These are phyloP conservation scores for Fusarium paranaense DNA, from an alignment of 2,329 filamentous ascomycete species.

Conservation along the genomic window DNA sequence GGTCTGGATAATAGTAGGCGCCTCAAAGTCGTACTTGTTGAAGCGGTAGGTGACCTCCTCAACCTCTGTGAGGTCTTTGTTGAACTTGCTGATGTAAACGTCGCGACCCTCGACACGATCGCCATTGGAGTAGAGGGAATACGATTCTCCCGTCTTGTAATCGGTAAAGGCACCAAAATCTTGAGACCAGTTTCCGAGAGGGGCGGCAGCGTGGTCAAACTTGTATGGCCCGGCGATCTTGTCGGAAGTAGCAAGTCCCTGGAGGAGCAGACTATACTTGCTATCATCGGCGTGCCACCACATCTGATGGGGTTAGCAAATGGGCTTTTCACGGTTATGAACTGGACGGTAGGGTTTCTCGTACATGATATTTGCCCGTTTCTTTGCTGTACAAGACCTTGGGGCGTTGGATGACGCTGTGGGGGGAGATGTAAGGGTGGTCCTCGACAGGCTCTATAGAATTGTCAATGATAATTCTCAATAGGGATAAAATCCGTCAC, in stretches of 20 bases:
- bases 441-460: conserved; percentile 61
- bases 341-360: background rate
- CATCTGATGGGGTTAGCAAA: conserved; percentile 53
- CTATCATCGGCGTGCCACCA: conserved; percentile 72
- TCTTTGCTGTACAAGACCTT: conserved; percentile 70
- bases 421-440: conserved; percentile 65
- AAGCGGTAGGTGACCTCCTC: conserved; percentile 66
- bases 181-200: conserved; percentile 72
- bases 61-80: conserved; percentile 62
- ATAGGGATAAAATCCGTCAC: conserved; percentile 1
- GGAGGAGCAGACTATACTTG: conserved; percentile 66
- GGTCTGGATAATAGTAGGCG: conserved; percentile 70
- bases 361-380: conserved; percentile 66
- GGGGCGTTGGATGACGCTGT: conserved; percentile 70
- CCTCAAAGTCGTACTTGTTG: conserved; percentile 70
- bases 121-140: conserved; percentile 70
- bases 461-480: background rate
- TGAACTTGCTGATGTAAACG: conserved; percentile 67
- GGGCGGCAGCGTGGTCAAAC: conserved; percentile 64
- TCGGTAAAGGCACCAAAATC: conserved; percentile 72
- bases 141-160: conserved; percentile 66
- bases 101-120: conserved; percentile 66
- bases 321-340: accelerated
- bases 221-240: conserved; percentile 65
- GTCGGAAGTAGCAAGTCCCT: conserved; percentile 66